A percentile compares a stretch with the other conserved stretches of the same genome.
Conservation (phyloP, 768 basidiomycete genomes). For the Tulasnella sp. region DNA sequence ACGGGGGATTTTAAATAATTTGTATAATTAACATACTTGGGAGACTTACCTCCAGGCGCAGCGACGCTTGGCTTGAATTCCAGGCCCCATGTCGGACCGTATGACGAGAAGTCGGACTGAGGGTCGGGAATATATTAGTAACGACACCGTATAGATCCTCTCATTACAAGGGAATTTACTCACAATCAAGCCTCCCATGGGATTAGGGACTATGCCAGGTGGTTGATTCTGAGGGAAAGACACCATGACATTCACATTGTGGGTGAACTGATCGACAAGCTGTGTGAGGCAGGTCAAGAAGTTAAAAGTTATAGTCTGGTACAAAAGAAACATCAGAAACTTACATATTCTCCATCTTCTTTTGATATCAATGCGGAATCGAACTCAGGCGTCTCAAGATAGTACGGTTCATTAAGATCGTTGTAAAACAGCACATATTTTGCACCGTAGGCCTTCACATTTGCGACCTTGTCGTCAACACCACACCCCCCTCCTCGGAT, state of each 20-base stretch:
- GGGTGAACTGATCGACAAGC: constrained; percentile 21
- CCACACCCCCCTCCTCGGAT: constrained; percentile 46
- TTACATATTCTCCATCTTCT: constrained; percentile 50
- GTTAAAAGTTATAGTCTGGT: neutral
- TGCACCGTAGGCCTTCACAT: constrained; percentile 59
- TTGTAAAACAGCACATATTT: constrained; percentile 52
- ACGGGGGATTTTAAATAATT: too few species aligned
- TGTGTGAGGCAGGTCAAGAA: neutral
- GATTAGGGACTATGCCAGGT: neutral
- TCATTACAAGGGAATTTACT: neutral
- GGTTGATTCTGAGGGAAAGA: constrained; percentile 27
- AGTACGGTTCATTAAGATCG: constrained; percentile 47
- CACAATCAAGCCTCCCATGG: constrained; percentile 40
- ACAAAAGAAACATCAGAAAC: neutral
- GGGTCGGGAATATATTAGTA: too few species aligned
- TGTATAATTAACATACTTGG: neutral
- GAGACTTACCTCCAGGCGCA: constrained; percentile 39
- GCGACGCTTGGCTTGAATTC: constrained; percentile 42
- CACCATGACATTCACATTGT: neutral
- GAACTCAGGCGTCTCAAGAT: constrained; percentile 39
- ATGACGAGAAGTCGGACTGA: constrained; percentile 40
- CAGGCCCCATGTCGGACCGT: constrained; percentile 46
- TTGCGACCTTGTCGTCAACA: constrained; percentile 52
- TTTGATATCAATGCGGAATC: constrained; percentile 54
- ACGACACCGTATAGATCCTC: neutral